phyloP scores from a whole-genome alignment of 2,329 filamentous ascomycete genomes.

The Raffaelea deltoideospora region DNA sequence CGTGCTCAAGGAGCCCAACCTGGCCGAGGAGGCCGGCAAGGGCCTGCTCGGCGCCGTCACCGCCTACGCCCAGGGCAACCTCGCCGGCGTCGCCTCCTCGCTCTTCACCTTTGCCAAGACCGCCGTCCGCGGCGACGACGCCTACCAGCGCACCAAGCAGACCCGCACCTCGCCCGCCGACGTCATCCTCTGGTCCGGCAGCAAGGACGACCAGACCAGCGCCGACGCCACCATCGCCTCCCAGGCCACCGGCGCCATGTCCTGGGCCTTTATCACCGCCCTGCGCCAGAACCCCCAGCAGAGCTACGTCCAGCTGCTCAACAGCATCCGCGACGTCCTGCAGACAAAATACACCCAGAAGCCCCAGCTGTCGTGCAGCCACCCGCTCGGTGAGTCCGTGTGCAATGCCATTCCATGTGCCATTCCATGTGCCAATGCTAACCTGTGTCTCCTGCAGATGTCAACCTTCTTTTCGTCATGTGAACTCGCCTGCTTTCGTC shows the following conservation, averaged over 20 bases:
- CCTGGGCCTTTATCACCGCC: slow-evolving; percentile 85
- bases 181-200: slow-evolving; percentile 95
- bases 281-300: slow-evolving; percentile 89
- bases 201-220: slow-evolving; percentile 90
- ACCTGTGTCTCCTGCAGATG: slow-evolving; percentile 29
- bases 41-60: slow-evolving; percentile 58
- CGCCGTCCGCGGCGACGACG: slow-evolving; percentile 59
- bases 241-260: slow-evolving; percentile 94
- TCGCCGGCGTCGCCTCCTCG: slow-evolving; percentile 64
- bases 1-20: slow-evolving; percentile 65
- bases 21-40: slow-evolving; percentile 64
- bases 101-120: slow-evolving; percentile 82
- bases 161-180: slow-evolving; percentile 92
- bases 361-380: slow-evolving; percentile 89
- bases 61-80: slow-evolving; percentile 70
- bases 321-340: slow-evolving; percentile 85
- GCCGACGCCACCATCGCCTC: slow-evolving; percentile 80
- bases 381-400: slow-evolving; percentile 65
- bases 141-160: slow-evolving; percentile 61
- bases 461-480: slow-evolving; percentile 53
- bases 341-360: slow-evolving; percentile 82
- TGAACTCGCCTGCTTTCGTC: slow-evolving; percentile 18
- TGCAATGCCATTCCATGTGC: not conserved
- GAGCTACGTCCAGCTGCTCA: slow-evolving; percentile 89
- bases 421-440: no score